Percentiles rank a stretch among this genome's conserved stretches.
phyloP scores from a whole-genome alignment of 345 rosid species.

The Linum tenue region DNA sequence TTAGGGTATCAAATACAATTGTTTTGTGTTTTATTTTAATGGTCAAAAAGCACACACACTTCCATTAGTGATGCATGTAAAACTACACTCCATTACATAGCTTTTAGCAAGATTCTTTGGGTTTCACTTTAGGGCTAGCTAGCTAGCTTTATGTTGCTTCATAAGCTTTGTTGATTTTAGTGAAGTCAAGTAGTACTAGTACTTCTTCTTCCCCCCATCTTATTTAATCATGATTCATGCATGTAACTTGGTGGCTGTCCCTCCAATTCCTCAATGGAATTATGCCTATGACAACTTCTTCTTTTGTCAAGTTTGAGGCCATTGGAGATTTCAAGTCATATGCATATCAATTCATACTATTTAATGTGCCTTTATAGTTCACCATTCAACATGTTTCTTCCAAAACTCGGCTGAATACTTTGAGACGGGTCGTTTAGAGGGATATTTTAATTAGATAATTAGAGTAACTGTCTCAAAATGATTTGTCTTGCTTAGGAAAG shows the following conservation, averaged over 20 bases:
- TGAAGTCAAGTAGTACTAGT: conserved; percentile 42
- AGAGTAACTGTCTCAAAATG: too few relatives aligned
- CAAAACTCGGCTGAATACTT: too few relatives aligned
- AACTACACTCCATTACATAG: conserved; percentile 60
- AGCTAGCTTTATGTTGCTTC: conserved; percentile 53
- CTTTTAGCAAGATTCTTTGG: conserved; percentile 75
- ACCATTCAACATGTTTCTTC: too few relatives aligned
- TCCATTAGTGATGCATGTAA: conserved; percentile 57
- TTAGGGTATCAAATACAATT: conserved; percentile 12
- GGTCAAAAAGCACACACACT: conserved; percentile 60
- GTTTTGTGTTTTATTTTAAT: conserved; percentile 1
- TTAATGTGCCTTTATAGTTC: too few relatives aligned
- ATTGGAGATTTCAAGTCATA: too few relatives aligned
- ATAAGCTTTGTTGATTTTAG: conserved; percentile 55
- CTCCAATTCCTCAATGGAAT: background rate
- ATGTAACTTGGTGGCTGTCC: background rate
- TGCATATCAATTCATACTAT: too few relatives aligned
- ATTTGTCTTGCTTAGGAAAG: too few relatives aligned
- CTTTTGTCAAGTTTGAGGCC: too few relatives aligned
- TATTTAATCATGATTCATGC: background rate
- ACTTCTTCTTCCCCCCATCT: conserved; percentile 13
- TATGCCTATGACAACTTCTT: too few relatives aligned
- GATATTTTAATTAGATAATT: too few relatives aligned
- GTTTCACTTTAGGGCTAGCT: conserved; percentile 43
- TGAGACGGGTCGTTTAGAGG: too few relatives aligned